These are phyloP conservation scores for Aurifilum marmelostoma DNA, from an alignment of 2,329 filamentous ascomycete species.

Conservation along the genomic window DNA sequence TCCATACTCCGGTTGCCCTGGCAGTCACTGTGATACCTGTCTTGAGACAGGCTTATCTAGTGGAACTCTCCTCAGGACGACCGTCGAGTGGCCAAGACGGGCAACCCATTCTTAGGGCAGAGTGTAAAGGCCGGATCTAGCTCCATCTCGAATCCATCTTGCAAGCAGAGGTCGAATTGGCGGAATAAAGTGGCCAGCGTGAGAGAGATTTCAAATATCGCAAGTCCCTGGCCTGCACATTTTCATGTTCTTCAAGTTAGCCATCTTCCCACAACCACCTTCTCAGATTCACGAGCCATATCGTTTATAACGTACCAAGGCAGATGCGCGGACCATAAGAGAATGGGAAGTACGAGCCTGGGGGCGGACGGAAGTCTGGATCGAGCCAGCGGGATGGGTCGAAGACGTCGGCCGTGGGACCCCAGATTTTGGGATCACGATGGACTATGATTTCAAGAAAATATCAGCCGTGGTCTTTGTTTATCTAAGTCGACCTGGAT, in stretches of 20 bases:
- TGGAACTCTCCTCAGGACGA: neutral
- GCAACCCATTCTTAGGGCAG: slow-evolving; percentile 10
- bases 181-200: slow-evolving; percentile 8
- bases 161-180: slow-evolving; percentile 7
- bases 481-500: neutral
- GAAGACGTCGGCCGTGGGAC: slow-evolving; percentile 6
- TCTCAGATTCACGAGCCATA: neutral
- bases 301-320: neutral
- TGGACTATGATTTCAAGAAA: neutral
- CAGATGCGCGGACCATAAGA: slow-evolving; percentile 11
- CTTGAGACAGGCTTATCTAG: no score
- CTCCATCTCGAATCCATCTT: slow-evolving; percentile 5
- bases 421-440: slow-evolving; percentile 15
- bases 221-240: slow-evolving; percentile 5
- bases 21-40: neutral
- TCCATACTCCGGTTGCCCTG: neutral
- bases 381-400: slow-evolving; percentile 13
- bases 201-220: slow-evolving; percentile 10
- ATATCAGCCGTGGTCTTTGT: neutral
- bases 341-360: slow-evolving; percentile 13
- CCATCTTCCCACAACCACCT: neutral
- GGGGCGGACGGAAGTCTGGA: slow-evolving; percentile 3
- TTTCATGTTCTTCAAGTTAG: neutral
- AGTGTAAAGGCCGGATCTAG: slow-evolving; percentile 13
- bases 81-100: slow-evolving; percentile 7